A percentile compares a stretch with the other conserved stretches of the same genome.
These are phyloP conservation scores for Nephelium lappaceum DNA, from an alignment of 345 rosid genomes.

Conservation along the genomic window DNA sequence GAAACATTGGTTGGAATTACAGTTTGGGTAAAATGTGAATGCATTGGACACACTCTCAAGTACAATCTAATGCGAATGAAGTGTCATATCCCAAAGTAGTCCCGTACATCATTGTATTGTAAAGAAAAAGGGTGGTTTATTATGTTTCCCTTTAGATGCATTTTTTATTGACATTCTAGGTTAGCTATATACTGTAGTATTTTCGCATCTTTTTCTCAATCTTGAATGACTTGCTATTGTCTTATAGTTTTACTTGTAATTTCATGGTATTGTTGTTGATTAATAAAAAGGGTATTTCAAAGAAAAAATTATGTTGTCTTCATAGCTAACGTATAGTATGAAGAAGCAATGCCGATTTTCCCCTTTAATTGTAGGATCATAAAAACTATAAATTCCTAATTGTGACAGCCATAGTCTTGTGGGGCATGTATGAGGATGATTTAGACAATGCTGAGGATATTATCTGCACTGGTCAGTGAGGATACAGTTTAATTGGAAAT, in stretches of 20 bases:
- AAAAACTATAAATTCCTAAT: conserved; percentile 55
- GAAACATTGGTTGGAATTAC: background rate
- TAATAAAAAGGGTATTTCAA: background rate
- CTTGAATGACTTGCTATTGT: background rate
- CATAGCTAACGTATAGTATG: background rate
- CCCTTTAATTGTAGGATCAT: conserved; percentile 46
- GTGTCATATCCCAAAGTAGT: no score
- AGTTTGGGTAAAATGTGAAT: background rate
- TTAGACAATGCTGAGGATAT: conserved; percentile 89
- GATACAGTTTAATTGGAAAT: conserved; percentile 75
- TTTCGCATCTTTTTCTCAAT: background rate
- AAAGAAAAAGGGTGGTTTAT: no score
- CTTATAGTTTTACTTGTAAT: background rate
- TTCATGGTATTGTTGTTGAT: background rate
- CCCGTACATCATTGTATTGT: no score
- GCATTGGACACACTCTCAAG: background rate
- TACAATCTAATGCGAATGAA: no score
- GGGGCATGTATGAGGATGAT: conserved; percentile 97
- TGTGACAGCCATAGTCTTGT: conserved; percentile 73
- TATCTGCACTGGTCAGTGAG: conserved; percentile 93
- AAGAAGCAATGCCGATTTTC: background rate
- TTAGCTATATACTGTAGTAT: no score
- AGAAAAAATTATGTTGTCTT: background rate
- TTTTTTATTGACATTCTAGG: no score
- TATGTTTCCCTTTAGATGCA: no score